phyloP scores from a whole-genome alignment of 345 rosid genomes.

The Punica granatum region DNA sequence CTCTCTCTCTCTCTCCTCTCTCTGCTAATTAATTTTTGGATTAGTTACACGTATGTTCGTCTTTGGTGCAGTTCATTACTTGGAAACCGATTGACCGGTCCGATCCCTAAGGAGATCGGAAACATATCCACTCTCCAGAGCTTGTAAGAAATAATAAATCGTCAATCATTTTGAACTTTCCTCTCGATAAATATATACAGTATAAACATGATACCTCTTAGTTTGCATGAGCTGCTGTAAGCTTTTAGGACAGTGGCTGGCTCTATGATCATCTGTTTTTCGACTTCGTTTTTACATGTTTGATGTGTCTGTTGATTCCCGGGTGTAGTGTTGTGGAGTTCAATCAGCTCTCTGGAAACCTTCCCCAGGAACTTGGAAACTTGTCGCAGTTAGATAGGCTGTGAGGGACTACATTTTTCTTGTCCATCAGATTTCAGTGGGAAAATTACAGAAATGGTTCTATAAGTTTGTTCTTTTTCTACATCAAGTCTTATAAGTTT shows the following conservation, averaged over 20 bases:
- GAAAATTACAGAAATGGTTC: too few relatives aligned
- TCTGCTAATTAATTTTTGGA: too few relatives aligned
- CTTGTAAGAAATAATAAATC: constrained; percentile 8
- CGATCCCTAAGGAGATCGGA: constrained; percentile 11
- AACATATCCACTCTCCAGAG: constrained; percentile 4
- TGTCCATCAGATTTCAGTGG: not conserved
- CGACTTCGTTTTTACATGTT: too few relatives aligned
- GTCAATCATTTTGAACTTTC: too few relatives aligned
- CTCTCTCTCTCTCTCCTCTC: not conserved
- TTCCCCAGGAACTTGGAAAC: constrained; percentile 8
- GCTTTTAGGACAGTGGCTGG: too few relatives aligned
- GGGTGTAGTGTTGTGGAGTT: not conserved
- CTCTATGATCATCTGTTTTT: too few relatives aligned
- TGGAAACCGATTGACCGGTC: constrained; percentile 8
- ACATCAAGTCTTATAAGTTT: too few relatives aligned
- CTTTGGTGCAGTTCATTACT: not conserved
- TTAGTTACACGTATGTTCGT: not conserved
- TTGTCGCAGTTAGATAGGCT: not conserved
- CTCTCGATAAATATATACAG: too few relatives aligned
- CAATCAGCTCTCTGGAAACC: constrained; percentile 8
- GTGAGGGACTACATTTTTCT: constrained; percentile 2
- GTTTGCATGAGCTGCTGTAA: too few relatives aligned
- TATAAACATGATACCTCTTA: too few relatives aligned
- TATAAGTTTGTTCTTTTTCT: too few relatives aligned
- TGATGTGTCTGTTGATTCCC: too few relatives aligned